Conservation (phyloP, 805 yeast genomes). For the Babjeviella inositovora region DNA sequence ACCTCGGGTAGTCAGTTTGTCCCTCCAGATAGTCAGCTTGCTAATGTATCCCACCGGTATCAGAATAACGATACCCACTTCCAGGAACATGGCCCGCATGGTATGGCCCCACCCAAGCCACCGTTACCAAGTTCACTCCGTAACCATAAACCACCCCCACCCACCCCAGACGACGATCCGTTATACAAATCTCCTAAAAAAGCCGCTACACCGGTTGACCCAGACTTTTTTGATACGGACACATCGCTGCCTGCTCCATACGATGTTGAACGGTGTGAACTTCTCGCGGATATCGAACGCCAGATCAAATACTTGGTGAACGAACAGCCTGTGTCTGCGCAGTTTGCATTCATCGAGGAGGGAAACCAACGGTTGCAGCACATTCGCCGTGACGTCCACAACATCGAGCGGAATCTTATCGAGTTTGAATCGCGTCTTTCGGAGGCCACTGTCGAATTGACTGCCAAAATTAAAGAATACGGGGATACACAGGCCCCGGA, state of each 20-base stretch:
- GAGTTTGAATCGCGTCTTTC: slow-evolving; percentile 5
- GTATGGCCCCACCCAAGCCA: slow-evolving; percentile 3
- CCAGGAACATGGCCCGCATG: slow-evolving; percentile 2
- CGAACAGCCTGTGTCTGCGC: slow-evolving; percentile 3
- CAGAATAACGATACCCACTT: slow-evolving; percentile 3
- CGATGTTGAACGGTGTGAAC: slow-evolving; percentile 2
- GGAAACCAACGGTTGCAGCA: slow-evolving; percentile 1
- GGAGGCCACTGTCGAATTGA: background rate
- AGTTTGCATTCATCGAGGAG: slow-evolving; percentile 4
- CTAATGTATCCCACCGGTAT: slow-evolving; percentile 1
- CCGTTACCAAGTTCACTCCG: slow-evolving; percentile 1
- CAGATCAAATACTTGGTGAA: slow-evolving; percentile 13
- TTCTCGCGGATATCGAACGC: slow-evolving; percentile 2
- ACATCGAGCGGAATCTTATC: slow-evolving; percentile 8
- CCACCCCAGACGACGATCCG: too few species aligned
- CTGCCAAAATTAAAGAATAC: slow-evolving; percentile 10
- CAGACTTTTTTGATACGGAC: slow-evolving; percentile 1
- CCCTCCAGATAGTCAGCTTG: slow-evolving; percentile 1
- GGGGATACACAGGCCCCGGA: slow-evolving; percentile 9
- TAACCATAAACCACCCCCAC: slow-evolving; percentile 1
- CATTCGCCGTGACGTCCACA: slow-evolving; percentile 4
- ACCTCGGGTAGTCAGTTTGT: slow-evolving; percentile 2
- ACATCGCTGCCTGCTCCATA: slow-evolving; percentile 1
- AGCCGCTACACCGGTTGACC: background rate
- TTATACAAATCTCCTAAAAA: background rate